Evolutionary conservation across 2,329 filamentous ascomycete species (phyloP), one percentile per base, ranked within the genome.

Genomic region (Fusarium globosum): DNA sequence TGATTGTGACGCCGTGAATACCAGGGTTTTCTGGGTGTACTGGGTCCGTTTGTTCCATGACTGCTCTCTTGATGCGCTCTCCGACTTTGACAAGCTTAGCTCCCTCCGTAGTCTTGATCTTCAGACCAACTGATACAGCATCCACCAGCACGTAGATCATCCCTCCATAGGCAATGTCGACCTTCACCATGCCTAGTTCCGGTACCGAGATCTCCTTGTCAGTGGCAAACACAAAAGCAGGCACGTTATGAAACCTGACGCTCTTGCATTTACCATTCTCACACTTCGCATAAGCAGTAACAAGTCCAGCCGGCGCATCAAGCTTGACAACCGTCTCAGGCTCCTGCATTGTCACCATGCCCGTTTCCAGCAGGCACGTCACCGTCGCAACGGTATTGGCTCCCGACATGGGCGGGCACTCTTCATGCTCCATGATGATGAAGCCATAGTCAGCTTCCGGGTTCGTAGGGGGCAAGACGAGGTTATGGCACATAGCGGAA

Each of bases 391-490:
- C 51, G 0, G 69, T 75, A 21, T 73, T 75, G 14, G 72, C 73
- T 36, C 73, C 72, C 2, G 73, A 71, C 73, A 75, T 73, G 2
- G 73, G 69, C 7, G 69, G 72, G 6, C 73, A 73, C 10, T 75
- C 73, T 28, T 75, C 72, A 14, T 72, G 59, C 16, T 75, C 73
- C 73, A 73, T 75, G 13, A 75, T 75, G n/a, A 76, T 56, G 55
- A 76, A 76, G 13, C 73, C 73, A 16, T 68, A 68, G 18, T 76
- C 73, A 7, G 73, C 73, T 30, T 72, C 62, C 0, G 73, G 65
- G 46, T 76, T 68, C 26, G 65, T 72, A 0, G 68, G 73, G 0
- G 73, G 68, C 0, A 76, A 52, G 8, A 75, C 28, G 3, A 76
- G 61, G 39, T 72, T 76, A 14, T 71, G 68, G 1, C 65, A 75